Conservation (phyloP, 768 basidiomycete species). For the Naganishia vaughanmartiniae region DNA sequence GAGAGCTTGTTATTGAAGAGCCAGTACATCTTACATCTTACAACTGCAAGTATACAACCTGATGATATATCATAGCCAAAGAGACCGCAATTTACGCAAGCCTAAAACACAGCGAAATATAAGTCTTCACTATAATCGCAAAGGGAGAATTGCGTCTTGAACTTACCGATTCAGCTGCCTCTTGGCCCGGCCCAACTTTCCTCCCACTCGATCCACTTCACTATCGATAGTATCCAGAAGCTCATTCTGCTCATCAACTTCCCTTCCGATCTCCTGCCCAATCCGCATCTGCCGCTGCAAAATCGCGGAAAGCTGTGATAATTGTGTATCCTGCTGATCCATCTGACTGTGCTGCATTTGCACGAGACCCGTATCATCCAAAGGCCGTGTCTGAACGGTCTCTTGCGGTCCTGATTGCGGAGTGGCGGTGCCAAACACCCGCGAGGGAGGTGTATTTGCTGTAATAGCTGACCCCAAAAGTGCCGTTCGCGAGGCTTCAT, state of each 20-base stretch:
- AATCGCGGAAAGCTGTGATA: constrained; percentile 75
- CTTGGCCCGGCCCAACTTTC: constrained; percentile 74
- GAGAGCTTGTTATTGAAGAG: too few relatives aligned
- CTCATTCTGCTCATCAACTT: constrained; percentile 80
- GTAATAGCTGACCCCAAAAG: constrained; percentile 57
- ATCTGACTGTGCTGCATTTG: constrained; percentile 77
- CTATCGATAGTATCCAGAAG: constrained; percentile 73
- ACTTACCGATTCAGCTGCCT: constrained; percentile 69
- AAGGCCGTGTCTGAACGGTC: constrained; percentile 77
- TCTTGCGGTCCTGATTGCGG: constrained; percentile 61
- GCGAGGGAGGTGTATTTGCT: constrained; percentile 50
- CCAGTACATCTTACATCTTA: neutral
- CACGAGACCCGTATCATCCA: constrained; percentile 78
- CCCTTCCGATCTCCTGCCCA: constrained; percentile 77
- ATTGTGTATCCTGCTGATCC: constrained; percentile 75
- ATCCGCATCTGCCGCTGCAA: constrained; percentile 79
- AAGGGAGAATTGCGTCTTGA: neutral
- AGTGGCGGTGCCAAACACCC: constrained; percentile 72
- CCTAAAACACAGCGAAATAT: constrained; percentile 2
- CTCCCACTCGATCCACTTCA: constrained; percentile 73
- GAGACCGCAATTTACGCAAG: neutral
- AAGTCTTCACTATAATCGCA: neutral
- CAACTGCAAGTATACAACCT: constrained; percentile 13
- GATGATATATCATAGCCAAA: neutral
- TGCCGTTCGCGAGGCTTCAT: constrained; percentile 65